Percentiles rank a stretch among this genome's conserved stretches.
Conservation (phyloP, 352 stramenopile species). For the Sclerospora graminicola region DNA sequence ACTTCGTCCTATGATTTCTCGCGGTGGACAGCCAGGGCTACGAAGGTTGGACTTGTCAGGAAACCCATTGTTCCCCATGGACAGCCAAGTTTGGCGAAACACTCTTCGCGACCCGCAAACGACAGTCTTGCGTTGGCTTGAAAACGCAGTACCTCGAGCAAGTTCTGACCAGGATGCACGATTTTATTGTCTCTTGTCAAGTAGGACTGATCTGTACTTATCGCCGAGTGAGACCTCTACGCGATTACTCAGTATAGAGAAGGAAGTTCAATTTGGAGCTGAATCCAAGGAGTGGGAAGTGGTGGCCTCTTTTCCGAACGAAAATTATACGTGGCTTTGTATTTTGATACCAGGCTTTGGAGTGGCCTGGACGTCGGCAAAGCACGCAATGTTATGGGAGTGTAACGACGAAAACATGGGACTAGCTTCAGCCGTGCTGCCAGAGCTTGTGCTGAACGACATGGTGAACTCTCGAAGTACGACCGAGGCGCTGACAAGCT, state of each 20-base stretch:
- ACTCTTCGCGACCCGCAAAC: conserved; percentile 12
- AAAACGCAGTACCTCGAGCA: neutral
- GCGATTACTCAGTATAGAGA: conserved; percentile 16
- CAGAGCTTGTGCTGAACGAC: conserved; percentile 23
- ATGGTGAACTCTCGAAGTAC: conserved; percentile 15
- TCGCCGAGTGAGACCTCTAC: conserved; percentile 10
- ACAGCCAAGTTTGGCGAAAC: conserved; percentile 19
- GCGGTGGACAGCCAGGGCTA: conserved; percentile 3
- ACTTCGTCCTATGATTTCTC: conserved; percentile 7
- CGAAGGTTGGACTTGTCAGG: conserved; percentile 19
- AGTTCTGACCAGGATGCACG: conserved; percentile 1
- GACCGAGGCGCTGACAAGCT: conserved; percentile 13
- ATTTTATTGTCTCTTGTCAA: conserved; percentile 12
- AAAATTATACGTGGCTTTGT: conserved; percentile 13
- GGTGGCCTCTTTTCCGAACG: conserved; percentile 3
- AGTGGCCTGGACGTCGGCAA: conserved; percentile 14
- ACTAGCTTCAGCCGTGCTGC: conserved; percentile 6
- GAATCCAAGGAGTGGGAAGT: conserved; percentile 17
- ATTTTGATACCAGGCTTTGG: conserved; percentile 21
- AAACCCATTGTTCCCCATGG: conserved; percentile 20
- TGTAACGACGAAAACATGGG: conserved; percentile 2
- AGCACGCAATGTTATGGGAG: conserved; percentile 13
- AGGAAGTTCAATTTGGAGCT: conserved; percentile 1
- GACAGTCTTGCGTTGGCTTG: conserved; percentile 11
- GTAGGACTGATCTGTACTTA: conserved; percentile 13